Evolutionary conservation across 768 basidiomycete species (phyloP), one percentile per base, ranked within the genome.

Genomic region (Coprinellus micaceus): DNA sequence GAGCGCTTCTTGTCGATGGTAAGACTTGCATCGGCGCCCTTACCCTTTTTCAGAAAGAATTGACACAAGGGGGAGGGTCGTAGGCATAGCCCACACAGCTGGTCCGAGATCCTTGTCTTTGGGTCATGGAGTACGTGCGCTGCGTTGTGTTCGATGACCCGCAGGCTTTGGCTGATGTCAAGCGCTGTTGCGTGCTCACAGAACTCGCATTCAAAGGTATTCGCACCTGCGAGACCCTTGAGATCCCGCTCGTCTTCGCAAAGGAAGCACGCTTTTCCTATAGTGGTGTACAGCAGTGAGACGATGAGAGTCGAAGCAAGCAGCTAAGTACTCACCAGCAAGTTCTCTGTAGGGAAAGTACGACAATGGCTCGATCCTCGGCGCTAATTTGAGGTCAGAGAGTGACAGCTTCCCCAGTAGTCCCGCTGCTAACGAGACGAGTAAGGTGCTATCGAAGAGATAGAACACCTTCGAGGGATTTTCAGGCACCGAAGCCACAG

Each of bases 71-170:
- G 56, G 15, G 49, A 43, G 0, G 65, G 63, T 15, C 59, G 56
- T 22, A 67, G 60, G 50, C 69, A 72, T 2, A 71, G 49, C 1
- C 70, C 65, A 49, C 70, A 71, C 1, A 61, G 64, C 36, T 64
- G 60, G 4, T 17, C 24, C 2, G 56, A 55, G 1, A 44, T 50
- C 15, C 59, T 41, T 10, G 67, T 26, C 6, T 19, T 36, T 0
- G 60, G 33, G 46, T 69, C 67, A 49, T 62, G 30, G 13, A 69
- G 66, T 26, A 70, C 64, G 57, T 71, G 69, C 3, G 64, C 52
- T 3, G 61, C 67, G 2, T 65, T 62, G 40, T 72, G 71, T 13
- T 67, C 60, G 2, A 72, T 58, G 0, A 71, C 53, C 1, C 57
- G 58, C 21, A 61, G 66, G 28, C 53, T 60, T 47, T 64, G 57